Base-by-base conservation (phyloP, 768 basidiomycete species). In the Royoungia palumana region DNA sequence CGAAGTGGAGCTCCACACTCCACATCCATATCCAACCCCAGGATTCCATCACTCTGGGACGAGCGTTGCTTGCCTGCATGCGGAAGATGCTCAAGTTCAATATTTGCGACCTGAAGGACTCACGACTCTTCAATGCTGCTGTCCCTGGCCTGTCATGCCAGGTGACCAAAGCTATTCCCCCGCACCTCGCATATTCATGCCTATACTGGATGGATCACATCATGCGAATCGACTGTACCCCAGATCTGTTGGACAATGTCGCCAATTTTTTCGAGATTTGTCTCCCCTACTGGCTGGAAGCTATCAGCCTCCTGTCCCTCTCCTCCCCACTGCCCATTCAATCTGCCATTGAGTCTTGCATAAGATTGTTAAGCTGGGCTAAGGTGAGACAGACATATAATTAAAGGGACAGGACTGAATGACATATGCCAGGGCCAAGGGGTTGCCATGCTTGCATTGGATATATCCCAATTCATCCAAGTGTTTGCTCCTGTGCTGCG, bases 181-280 rank as follows among this genome's bases (percentile, higher is more conserved):
- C 12, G 4, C 25, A 40, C 13, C 35, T 51, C 9, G 22, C 28
- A 6, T 47, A 43, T 36, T 53, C 32, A 13, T n/a, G n/a, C n/a
- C n/a, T n/a, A n/a, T n/a, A n/a, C n/a, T n/a, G n/a, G n/a, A n/a
- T n/a, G n/a, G n/a, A n/a, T 14, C 51, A 48, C 17, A 25, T 53
- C 3, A 32, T 36, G n/a, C 25, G 36, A 32, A 20, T 24, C 4
- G 20, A 25, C 6, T 44, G 20, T 44, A 36, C 38, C 24, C 43
- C 27, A 25, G 28, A 28, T 9, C 24, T 53, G 43, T 22, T 47
- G 35, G 4, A n/a, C 35, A 34, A 51, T 1, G 27, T 51, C 2
- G 41, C 50, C 3, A 12, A 17, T 19, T 55, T 49, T 34, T 51
- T 49, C 41, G n/a, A n/a, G n/a, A n/a, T n/a, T n/a, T n/a, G n/a